Percentiles rank a stretch among this genome's conserved stretches.
These are phyloP conservation scores for Gautieria morchelliformis DNA, from an alignment of 768 basidiomycete genomes.

Conservation along the genomic window DNA sequence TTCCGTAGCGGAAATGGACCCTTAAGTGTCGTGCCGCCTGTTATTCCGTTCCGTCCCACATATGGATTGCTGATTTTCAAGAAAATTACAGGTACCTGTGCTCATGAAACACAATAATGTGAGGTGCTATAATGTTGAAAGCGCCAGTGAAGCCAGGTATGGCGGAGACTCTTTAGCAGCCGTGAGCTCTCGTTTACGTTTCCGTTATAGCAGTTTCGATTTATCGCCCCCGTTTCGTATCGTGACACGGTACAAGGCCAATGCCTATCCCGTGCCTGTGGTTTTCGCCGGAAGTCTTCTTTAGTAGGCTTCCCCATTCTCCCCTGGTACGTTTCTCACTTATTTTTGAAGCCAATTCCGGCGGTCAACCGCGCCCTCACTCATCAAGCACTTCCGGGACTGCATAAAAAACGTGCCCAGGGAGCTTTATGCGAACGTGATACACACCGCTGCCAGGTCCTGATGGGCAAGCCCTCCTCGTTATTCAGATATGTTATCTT, in stretches of 20 bases:
- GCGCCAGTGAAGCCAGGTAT: no score
- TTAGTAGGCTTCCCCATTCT: constrained; percentile 47
- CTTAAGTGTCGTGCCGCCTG: no score
- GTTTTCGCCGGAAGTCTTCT: constrained; percentile 90
- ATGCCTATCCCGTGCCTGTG: constrained; percentile 80
- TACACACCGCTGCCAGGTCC: constrained; percentile 90
- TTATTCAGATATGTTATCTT: constrained; percentile 87
- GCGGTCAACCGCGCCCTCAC: constrained; percentile 73
- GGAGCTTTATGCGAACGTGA: constrained; percentile 81
- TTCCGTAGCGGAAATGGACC: no score
- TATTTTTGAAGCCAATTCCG: constrained; percentile 62
- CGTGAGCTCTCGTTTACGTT: no score
- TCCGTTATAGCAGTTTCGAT: no score
- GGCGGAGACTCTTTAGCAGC: no score
- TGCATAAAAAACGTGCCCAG: constrained; percentile 84
- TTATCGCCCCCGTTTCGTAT: constrained; percentile 58
- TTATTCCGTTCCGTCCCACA: no score
- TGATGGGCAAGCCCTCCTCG: constrained; percentile 71
- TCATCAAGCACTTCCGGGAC: constrained; percentile 88
- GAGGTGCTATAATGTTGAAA: no score
- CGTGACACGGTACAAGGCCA: constrained; percentile 82
- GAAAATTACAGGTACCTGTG: no score
- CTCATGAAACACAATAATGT: no score
- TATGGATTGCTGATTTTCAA: no score
- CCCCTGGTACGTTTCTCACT: background rate